Evolutionary conservation across 1,139 yeast species (phyloP).

Genomic region (Yamadazyma blattariae): DNA sequence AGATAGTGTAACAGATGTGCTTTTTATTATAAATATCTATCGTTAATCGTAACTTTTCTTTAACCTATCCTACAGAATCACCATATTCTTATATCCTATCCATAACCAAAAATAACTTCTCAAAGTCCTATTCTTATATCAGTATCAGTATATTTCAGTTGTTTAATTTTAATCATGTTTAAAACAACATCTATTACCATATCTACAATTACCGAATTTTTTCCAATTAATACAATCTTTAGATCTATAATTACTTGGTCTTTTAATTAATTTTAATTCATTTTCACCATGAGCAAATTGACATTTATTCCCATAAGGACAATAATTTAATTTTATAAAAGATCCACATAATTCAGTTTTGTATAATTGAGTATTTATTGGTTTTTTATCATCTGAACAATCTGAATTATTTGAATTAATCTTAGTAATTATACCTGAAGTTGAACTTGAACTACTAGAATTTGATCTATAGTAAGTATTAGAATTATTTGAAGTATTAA

Average conservation of each 20-base stretch:
- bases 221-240: constrained; percentile 91
- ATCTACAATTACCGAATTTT: constrained; percentile 77
- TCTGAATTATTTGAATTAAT: not conserved
- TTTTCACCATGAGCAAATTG: constrained; percentile 90
- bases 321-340: constrained; percentile 65
- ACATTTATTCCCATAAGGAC: constrained; percentile 89
- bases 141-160: too few relatives aligned
- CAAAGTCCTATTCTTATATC: not conserved
- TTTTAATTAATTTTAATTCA: constrained; percentile 69
- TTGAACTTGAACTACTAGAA: too few relatives aligned
- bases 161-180: constrained; percentile 57
- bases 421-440: too few relatives aligned
- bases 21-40: too few relatives aligned
- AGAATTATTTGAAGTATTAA: not conserved
- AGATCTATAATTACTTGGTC: constrained; percentile 87
- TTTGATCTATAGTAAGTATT: too few relatives aligned
- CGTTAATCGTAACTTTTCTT: constrained; percentile 8
- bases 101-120: not conserved
- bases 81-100: too few relatives aligned
- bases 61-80: too few relatives aligned
- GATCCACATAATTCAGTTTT: constrained; percentile 90
- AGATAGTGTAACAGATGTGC: too few relatives aligned
- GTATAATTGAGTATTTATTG: constrained; percentile 69
- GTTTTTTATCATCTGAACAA: constrained; percentile 12
- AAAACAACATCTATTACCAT: constrained; percentile 90